These are phyloP conservation scores for Cymbidium sinense DNA, from an alignment of 106 monocot species.

Conservation along the genomic window DNA sequence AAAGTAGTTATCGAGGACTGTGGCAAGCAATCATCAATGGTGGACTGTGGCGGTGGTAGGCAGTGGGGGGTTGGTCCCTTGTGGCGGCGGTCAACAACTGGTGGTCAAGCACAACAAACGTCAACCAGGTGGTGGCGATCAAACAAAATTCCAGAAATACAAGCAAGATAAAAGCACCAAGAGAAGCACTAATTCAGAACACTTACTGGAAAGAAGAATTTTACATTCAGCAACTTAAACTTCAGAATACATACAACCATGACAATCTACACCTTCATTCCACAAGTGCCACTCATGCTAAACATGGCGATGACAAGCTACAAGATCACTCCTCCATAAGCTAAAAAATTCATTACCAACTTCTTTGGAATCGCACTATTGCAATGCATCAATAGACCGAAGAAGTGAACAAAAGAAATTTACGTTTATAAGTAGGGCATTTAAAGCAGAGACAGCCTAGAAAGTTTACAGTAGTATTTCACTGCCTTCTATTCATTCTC, in stretches of 20 bases:
- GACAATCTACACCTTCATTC: not conserved
- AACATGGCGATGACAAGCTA: not conserved
- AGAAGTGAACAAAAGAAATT: not conserved
- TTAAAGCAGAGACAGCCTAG: not conserved
- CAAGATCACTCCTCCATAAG: not conserved
- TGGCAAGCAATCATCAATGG: no score
- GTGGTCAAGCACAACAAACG: no score
- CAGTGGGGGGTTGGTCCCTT: no score
- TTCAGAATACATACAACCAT: not conserved
- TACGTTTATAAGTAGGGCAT: constrained; percentile 3
- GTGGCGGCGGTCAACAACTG: no score
- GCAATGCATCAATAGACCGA: not conserved
- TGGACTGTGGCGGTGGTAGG: no score
- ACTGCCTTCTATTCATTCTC: not conserved
- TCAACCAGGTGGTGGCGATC: no score
- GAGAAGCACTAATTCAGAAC: not conserved
- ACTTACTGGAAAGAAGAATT: not conserved
- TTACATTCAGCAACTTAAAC: not conserved
- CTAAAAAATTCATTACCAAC: not conserved
- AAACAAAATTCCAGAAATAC: not conserved
- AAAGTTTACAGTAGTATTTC: not conserved
- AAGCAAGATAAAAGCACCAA: not conserved
- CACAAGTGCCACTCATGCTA: not conserved
- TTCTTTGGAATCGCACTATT: not conserved
- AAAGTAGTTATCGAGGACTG: no score